Evolutionary conservation across 2,329 filamentous ascomycete species (phyloP).

Genomic region (Colletotrichum sp.): DNA sequence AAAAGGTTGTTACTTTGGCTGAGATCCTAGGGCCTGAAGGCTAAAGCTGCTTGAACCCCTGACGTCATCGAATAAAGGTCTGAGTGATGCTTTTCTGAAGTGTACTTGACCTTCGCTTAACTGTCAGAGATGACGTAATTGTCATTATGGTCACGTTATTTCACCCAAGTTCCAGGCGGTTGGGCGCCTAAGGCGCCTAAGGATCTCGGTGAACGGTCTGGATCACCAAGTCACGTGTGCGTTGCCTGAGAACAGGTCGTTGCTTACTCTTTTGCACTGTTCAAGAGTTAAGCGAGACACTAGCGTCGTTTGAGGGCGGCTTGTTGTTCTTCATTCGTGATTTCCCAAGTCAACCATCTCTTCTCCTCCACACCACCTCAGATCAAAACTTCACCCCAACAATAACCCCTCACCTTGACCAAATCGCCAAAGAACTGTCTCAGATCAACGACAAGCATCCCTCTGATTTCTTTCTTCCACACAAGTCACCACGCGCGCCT

Average conservation of each 20-base stretch:
- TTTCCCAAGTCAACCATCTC: not conserved
- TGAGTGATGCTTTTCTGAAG: not conserved
- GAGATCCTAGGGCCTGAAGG: not conserved
- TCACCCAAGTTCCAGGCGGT: not conserved
- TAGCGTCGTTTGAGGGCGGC: not conserved
- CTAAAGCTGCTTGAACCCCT: not conserved
- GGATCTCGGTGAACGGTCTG: not conserved
- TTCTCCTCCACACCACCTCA: not conserved
- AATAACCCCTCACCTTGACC: not conserved
- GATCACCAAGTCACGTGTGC: conserved; percentile 12
- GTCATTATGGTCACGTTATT: not conserved
- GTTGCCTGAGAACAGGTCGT: not conserved
- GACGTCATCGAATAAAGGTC: not conserved
- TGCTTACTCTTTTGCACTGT: not conserved
- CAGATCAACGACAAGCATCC: not conserved
- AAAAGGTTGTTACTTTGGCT: not conserved
- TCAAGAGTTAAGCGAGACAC: not conserved
- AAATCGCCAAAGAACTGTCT: not conserved
- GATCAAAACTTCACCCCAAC: not conserved
- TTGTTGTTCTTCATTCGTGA: not conserved
- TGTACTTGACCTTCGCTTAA: not conserved
- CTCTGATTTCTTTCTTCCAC: not conserved
- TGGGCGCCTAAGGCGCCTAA: conserved; percentile 1
- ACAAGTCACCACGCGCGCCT: not conserved
- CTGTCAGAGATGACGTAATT: not conserved